Conservation (phyloP, 306 rosid species). For the Citrullus amarus region DNA sequence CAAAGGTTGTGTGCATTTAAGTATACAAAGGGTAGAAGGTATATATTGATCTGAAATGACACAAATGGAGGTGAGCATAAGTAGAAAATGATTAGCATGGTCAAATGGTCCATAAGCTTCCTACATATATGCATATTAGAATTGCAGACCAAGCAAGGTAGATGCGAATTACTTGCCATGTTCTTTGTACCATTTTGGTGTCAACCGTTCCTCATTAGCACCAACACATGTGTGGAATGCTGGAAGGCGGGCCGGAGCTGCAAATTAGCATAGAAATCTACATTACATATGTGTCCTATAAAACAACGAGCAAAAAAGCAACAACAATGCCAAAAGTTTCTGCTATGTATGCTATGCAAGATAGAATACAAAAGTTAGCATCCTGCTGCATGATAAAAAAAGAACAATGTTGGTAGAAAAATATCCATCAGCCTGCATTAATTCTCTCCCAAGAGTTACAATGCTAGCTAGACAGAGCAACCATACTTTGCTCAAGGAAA, state of each 20-base stretch:
- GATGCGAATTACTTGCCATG: conserved; percentile 52
- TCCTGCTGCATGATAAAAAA: background rate
- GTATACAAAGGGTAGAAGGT: background rate
- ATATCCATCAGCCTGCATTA: background rate
- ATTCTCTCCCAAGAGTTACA: background rate
- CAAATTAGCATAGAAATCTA: conserved; percentile 16
- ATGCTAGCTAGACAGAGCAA: background rate
- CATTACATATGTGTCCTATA: background rate
- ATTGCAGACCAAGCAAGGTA: background rate
- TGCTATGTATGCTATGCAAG: background rate
- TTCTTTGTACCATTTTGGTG: conserved; percentile 93
- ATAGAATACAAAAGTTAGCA: background rate
- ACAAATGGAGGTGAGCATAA: background rate
- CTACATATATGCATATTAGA: background rate
- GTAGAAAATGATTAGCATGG: background rate
- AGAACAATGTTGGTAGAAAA: background rate
- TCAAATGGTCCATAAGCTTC: background rate
- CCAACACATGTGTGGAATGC: conserved; percentile 97
- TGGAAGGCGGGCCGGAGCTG: conserved; percentile 89
- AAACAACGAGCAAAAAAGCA: background rate
- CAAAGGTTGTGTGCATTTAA: background rate
- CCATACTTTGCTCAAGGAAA: background rate
- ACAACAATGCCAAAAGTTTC: background rate
- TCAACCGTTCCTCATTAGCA: conserved; percentile 80
- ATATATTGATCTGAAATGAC: background rate